A percentile compares a stretch with the other conserved stretches of the same genome.
These are phyloP conservation scores for Alternaria panax DNA, from an alignment of 2,329 filamentous ascomycete species.

Conservation along the genomic window DNA sequence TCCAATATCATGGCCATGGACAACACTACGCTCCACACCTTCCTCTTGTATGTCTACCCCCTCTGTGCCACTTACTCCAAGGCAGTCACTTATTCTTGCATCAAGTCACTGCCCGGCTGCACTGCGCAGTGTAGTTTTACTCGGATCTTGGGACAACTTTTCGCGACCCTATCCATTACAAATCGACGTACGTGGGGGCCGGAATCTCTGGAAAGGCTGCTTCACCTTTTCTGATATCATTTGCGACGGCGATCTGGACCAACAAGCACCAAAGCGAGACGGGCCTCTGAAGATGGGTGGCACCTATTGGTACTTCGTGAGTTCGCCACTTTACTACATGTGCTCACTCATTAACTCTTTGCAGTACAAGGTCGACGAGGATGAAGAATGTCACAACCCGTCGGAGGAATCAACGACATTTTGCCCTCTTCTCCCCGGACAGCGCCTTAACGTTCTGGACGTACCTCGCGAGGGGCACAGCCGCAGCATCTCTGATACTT, in stretches of 20 bases:
- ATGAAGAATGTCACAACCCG: conserved; percentile 77
- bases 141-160: conserved; percentile 98
- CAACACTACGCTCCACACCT: conserved; percentile 70
- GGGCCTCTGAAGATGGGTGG: conserved; percentile 91
- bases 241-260: conserved; percentile 72
- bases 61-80: conserved; percentile 23
- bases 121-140: conserved; percentile 75
- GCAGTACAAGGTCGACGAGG: conserved; percentile 86
- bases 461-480: conserved; percentile 72
- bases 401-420: conserved; percentile 75
- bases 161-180: conserved; percentile 79
- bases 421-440: conserved; percentile 88
- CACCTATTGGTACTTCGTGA: conserved; percentile 94
- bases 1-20: conserved; percentile 42
- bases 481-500: conserved; percentile 72
- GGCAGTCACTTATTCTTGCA: conserved; percentile 30
- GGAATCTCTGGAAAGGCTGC: conserved; percentile 84
- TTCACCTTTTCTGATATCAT: conserved; percentile 86
- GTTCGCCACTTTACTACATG: conserved; percentile 45
- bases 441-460: conserved; percentile 82
- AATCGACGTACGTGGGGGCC: conserved; percentile 76
- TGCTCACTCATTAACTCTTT: conserved; percentile 22
- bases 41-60: conserved; percentile 54
- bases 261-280: conserved; percentile 65
- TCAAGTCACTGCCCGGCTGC: conserved; percentile 50